Conservation (phyloP, 2,329 filamentous ascomycete species). For the Rugonectria rugulosa region DNA sequence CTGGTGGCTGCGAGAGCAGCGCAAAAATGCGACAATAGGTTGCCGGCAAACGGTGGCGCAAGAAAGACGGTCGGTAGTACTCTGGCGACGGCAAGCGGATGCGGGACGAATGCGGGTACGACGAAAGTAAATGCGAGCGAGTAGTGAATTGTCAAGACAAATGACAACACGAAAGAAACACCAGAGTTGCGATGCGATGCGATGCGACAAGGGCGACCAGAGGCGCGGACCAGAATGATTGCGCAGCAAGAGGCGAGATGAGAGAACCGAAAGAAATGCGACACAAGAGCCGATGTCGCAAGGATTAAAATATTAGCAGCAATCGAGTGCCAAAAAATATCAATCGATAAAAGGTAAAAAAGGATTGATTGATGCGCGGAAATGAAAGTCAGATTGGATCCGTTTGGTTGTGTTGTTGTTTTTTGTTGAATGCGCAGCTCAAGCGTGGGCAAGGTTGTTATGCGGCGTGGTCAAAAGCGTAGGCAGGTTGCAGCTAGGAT, state of each 20-base stretch:
- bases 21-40: slow-evolving; percentile 32
- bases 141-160: slow-evolving; percentile 6
- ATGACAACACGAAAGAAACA: slow-evolving; percentile 1
- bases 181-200: slow-evolving; percentile 18
- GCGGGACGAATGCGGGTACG: slow-evolving; percentile 22
- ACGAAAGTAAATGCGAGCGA: not conserved
- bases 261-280: slow-evolving; percentile 9
- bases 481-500: slow-evolving; percentile 15
- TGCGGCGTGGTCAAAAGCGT: not conserved
- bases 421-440: slow-evolving; percentile 19
- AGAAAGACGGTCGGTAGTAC: slow-evolving; percentile 25
- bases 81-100: slow-evolving; percentile 19
- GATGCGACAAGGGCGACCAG: slow-evolving; percentile 4
- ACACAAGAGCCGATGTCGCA: slow-evolving; percentile 14
- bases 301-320: slow-evolving; percentile 19
- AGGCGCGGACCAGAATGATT: slow-evolving; percentile 7
- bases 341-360: slow-evolving; percentile 5
- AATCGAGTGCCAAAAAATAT: no score
- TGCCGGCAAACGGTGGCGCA: slow-evolving; percentile 15
- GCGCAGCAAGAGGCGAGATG: slow-evolving; percentile 8
- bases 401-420: slow-evolving; percentile 19
- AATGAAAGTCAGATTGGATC: slow-evolving; percentile 4
- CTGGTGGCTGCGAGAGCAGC: slow-evolving; percentile 29
- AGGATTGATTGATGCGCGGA: slow-evolving; percentile 11
- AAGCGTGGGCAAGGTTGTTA: slow-evolving; percentile 6